Evolutionary conservation across 257 asterid species (phyloP).

Genomic region (Ilex asprella): DNA sequence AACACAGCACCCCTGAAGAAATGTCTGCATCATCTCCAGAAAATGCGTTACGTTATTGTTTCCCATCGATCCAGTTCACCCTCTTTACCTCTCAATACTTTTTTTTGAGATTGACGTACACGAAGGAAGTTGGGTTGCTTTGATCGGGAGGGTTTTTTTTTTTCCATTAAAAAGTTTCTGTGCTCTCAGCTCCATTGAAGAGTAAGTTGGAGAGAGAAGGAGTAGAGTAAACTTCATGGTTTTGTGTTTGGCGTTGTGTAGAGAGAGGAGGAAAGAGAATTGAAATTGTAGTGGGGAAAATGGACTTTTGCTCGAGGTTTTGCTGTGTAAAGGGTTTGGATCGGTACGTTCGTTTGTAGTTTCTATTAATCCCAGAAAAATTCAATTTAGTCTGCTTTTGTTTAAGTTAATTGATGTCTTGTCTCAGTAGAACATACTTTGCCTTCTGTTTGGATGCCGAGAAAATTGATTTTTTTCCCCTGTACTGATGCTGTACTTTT

Average conservation of each 20-base stretch:
- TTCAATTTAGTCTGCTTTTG: too few relatives aligned
- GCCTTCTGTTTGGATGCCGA: neutral
- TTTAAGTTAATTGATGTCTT: too few relatives aligned
- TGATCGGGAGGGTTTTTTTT: neutral
- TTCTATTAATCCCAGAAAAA: neutral
- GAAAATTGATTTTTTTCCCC: neutral
- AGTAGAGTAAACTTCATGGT: neutral
- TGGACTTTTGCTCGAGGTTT: neutral
- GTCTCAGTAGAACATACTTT: neutral
- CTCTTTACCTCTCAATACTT: too few relatives aligned
- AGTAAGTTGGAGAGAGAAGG: too few relatives aligned
- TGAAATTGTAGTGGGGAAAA: neutral
- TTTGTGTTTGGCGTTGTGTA: neutral
- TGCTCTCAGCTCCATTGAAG: too few relatives aligned
- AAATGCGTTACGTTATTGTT: too few relatives aligned
- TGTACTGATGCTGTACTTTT: neutral
- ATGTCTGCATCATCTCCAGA: too few relatives aligned
- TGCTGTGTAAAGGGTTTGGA: neutral
- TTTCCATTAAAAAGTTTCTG: too few relatives aligned
- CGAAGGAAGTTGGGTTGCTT: neutral
- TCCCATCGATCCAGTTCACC: too few relatives aligned
- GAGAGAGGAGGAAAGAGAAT: neutral
- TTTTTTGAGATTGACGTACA: too few relatives aligned
- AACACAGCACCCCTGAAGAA: too few relatives aligned
- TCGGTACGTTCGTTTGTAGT: neutral